These are phyloP conservation scores for Acrodontium crateriforme DNA, from an alignment of 2,329 filamentous ascomycete species.

Conservation along the genomic window DNA sequence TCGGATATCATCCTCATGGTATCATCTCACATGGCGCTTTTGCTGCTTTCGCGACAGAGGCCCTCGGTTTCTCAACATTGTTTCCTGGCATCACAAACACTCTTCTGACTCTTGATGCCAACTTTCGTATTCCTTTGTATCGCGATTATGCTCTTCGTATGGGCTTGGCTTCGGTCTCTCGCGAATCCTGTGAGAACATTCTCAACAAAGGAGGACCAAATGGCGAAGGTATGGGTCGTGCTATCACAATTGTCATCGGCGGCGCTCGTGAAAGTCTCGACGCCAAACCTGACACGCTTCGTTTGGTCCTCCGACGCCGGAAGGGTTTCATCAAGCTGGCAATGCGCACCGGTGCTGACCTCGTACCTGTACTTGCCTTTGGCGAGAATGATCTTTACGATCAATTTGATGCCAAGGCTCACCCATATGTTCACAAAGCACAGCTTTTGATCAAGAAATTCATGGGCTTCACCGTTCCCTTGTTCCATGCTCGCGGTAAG, in stretches of 20 bases:
- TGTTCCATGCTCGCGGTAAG: slow-evolving; percentile 60
- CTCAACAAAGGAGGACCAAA: slow-evolving; percentile 67
- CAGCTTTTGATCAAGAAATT: slow-evolving; percentile 76
- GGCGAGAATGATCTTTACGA: slow-evolving; percentile 96
- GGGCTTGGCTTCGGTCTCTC: slow-evolving; percentile 77
- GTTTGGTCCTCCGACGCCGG: slow-evolving; percentile 65
- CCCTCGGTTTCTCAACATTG: slow-evolving; percentile 69
- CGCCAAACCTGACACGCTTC: slow-evolving; percentile 62
- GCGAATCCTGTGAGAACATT: slow-evolving; percentile 81
- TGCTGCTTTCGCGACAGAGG: slow-evolving; percentile 80
- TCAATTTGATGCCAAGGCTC: slow-evolving; percentile 62
- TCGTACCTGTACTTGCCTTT: slow-evolving; percentile 84
- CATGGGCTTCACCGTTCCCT: slow-evolving; percentile 83
- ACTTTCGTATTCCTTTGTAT: slow-evolving; percentile 88
- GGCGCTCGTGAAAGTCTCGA: slow-evolving; percentile 87
- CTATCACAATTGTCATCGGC: slow-evolving; percentile 89
- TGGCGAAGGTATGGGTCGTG: slow-evolving; percentile 76
- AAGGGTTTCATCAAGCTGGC: slow-evolving; percentile 94
- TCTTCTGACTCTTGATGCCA: slow-evolving; percentile 82
- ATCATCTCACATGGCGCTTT: slow-evolving; percentile 97
- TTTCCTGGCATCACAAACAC: slow-evolving; percentile 95
- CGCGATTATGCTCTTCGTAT: slow-evolving; percentile 85
- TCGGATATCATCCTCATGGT: slow-evolving; percentile 93
- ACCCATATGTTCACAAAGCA: slow-evolving; percentile 64
- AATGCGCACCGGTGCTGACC: slow-evolving; percentile 77